phyloP scores from a whole-genome alignment of 1,139 yeast genomes.

The Arxiozyma slooffiae region DNA sequence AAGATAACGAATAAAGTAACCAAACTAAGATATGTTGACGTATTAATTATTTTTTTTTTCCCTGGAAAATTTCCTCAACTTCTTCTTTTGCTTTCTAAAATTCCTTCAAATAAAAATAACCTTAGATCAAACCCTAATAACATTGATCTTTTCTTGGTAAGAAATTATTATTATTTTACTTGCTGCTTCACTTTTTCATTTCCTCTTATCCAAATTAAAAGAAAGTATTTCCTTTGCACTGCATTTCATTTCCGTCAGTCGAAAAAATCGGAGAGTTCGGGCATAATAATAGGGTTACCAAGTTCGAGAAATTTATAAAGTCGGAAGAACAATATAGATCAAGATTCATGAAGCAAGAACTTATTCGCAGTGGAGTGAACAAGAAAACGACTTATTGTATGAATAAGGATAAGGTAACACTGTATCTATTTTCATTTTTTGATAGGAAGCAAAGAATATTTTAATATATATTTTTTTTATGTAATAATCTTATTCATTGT shows the following conservation, averaged over 20 bases:
- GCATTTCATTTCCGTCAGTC: background rate
- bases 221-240: background rate
- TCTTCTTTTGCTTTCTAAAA: background rate
- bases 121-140: no score
- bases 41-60: no score
- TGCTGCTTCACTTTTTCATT: background rate
- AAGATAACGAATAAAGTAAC: no score
- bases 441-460: background rate
- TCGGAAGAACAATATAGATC: background rate
- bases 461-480: no score
- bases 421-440: no score
- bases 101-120: background rate
- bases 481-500: no score
- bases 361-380: background rate
- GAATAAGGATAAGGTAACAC: no score
- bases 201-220: background rate
- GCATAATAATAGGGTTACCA: no score
- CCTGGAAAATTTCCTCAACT: background rate
- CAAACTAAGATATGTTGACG: background rate
- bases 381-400: background rate
- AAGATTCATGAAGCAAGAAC: background rate
- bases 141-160: background rate
- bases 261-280: background rate
- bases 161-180: no score
- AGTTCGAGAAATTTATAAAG: background rate